phyloP scores from a whole-genome alignment of 257 asterid genomes.

The Leonotis leonurus region DNA sequence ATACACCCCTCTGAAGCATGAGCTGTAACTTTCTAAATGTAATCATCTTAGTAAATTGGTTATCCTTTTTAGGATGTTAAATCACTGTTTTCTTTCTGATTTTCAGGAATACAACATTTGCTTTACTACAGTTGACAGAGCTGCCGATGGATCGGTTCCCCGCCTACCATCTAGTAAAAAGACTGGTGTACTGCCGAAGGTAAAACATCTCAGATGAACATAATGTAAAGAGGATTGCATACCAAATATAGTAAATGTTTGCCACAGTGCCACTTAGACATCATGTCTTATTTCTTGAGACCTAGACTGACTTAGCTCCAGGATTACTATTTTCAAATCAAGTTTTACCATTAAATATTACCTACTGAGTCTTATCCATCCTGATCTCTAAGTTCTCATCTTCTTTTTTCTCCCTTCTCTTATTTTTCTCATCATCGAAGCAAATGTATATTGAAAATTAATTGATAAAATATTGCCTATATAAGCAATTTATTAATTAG shows the following conservation, averaged over 20 bases:
- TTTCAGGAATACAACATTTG: constrained; percentile 93
- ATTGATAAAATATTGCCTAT: background rate
- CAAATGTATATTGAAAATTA: background rate
- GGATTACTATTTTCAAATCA: too few relatives aligned
- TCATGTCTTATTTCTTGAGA: too few relatives aligned
- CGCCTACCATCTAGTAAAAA: constrained; percentile 62
- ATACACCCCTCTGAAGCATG: constrained; percentile 6
- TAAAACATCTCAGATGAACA: constrained; percentile 24
- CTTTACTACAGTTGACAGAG: constrained; percentile 88
- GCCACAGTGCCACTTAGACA: too few relatives aligned
- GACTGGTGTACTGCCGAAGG: constrained; percentile 91
- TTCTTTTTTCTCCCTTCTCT: background rate
- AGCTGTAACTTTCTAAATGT: background rate
- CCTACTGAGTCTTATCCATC: background rate
- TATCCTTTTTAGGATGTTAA: constrained; percentile 1
- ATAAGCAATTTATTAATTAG: constrained; percentile 4
- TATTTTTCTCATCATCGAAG: background rate
- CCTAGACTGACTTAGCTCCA: constrained; percentile 2
- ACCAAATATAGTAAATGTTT: background rate
- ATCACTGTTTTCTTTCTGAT: background rate
- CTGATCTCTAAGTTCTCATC: background rate
- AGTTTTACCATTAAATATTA: too few relatives aligned
- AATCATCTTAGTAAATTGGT: constrained; percentile 1
- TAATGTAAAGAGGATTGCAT: background rate
- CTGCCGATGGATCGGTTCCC: constrained; percentile 56